phyloP scores from a whole-genome alignment of 2,329 filamentous ascomycete genomes.

The Claviceps pazoutovae region DNA sequence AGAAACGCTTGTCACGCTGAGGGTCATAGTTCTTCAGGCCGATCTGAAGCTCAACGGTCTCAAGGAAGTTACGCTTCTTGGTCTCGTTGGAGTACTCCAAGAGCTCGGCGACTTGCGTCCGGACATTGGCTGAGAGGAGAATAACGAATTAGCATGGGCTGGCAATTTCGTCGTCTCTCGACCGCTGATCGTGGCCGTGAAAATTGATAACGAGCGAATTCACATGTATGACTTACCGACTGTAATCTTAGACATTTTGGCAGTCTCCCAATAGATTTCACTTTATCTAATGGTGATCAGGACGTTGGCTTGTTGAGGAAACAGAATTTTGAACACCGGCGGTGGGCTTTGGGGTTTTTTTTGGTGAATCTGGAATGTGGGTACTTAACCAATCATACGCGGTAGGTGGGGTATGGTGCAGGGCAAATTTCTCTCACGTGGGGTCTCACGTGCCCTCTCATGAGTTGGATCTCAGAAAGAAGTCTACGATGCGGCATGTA shows the following conservation, averaged over 20 bases:
- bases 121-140: slow-evolving; percentile 59
- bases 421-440: slow-evolving; percentile 25
- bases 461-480: not conserved
- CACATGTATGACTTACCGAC: slow-evolving; percentile 35
- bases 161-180: not conserved
- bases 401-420: slow-evolving; percentile 15
- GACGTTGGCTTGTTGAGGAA: slow-evolving; percentile 16
- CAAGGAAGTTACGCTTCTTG: slow-evolving; percentile 97
- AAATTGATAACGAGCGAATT: not conserved
- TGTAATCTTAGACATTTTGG: slow-evolving; percentile 79
- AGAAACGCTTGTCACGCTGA: slow-evolving; percentile 99
- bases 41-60: slow-evolving; percentile 85
- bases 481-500: not conserved
- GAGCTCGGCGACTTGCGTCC: slow-evolving; percentile 83
- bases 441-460: slow-evolving; percentile 14
- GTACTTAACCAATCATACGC: slow-evolving; percentile 7
- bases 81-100: slow-evolving; percentile 87
- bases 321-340: slow-evolving; percentile 6
- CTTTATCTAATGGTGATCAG: slow-evolving; percentile 56
- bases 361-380: slow-evolving; percentile 15
- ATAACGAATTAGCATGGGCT: slow-evolving; percentile 16
- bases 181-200: not conserved
- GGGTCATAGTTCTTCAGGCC: slow-evolving; percentile 98
- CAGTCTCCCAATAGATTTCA: slow-evolving; percentile 73
- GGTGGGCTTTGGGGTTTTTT: slow-evolving; percentile 10